These are phyloP conservation scores for Arthrocladium fulminans DNA, from an alignment of 2,329 filamentous ascomycete species.

Conservation along the genomic window DNA sequence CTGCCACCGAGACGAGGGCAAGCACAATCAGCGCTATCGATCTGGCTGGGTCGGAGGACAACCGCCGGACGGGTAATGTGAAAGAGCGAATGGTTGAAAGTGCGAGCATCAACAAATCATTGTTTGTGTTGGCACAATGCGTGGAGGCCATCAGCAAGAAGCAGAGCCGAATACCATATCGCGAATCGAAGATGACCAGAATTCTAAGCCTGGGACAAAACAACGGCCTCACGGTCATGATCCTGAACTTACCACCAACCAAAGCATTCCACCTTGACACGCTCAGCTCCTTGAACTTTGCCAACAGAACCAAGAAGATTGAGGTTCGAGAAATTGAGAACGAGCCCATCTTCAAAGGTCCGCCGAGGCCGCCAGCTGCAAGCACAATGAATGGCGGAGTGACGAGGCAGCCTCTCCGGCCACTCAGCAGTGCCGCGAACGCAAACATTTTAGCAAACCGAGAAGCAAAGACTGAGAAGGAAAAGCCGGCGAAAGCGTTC, in stretches of 20 bases:
- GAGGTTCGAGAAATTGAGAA: slow-evolving; percentile 94
- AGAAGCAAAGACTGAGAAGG: slow-evolving; percentile 45
- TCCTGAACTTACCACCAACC: slow-evolving; percentile 85
- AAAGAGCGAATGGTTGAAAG: slow-evolving; percentile 91
- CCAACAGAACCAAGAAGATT: slow-evolving; percentile 90
- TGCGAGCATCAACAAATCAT: slow-evolving; percentile 92
- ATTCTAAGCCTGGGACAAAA: slow-evolving; percentile 90
- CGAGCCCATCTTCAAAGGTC: slow-evolving; percentile 76
- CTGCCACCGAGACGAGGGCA: slow-evolving; percentile 56
- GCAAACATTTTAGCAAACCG: slow-evolving; percentile 52
- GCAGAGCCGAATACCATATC: slow-evolving; percentile 71
- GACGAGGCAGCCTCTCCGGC: slow-evolving; percentile 67
- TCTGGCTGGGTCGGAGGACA: slow-evolving; percentile 90
- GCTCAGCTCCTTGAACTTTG: slow-evolving; percentile 86
- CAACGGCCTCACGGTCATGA: slow-evolving; percentile 92
- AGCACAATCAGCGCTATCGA: slow-evolving; percentile 92
- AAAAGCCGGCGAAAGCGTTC: slow-evolving; percentile 74
- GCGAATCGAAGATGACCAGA: slow-evolving; percentile 94
- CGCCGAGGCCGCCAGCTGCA: slow-evolving; percentile 47
- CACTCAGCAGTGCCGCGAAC: slow-evolving; percentile 67
- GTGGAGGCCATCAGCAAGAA: slow-evolving; percentile 85
- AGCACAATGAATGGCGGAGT: slow-evolving; percentile 35
- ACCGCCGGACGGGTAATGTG: slow-evolving; percentile 84
- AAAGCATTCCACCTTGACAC: slow-evolving; percentile 90
- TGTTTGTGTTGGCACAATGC: slow-evolving; percentile 90